Evolutionary conservation across 805 yeast genomes (phyloP), one percentile per base, ranked within the genome.

Genomic region (Cyberlindnera amylophila): DNA sequence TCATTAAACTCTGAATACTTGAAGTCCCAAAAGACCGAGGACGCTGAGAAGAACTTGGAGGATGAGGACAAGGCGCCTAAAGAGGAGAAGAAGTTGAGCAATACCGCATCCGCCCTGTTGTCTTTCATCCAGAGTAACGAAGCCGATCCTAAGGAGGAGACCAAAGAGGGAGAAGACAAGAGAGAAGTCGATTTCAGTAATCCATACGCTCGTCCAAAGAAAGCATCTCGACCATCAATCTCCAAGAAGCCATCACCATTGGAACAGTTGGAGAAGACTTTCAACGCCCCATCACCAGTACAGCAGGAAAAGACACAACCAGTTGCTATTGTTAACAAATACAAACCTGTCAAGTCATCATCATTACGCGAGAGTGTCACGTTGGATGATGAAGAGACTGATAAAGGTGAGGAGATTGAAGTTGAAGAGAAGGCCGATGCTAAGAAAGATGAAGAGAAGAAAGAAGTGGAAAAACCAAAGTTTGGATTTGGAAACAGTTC

Each of bases 81-180:
- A 34, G 42, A 44, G 35, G 36, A 41, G 39, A 62, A 63, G 46
- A 64, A 62, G 44, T 41, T 70, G 40, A 72, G 77, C 47, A 67
- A 64, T 28, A 70, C 80, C 0, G 81, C 81, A 1, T 62, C 73
- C 39, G 71, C 79, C 1, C 58, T 75, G 36, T 54, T 75, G 33
- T 71, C 78, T 4, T 58, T 72, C 33, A 52, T 73, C n/a, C 70
- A 66, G 27, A 54, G 53, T n/a, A 51, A 54, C 7, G 57, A 53
- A 9, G 49, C 27, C 4, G 44, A 42, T 7, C 16, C 39, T 17
- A 31, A 23, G 18, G 21, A 12, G 13, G 42, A 45, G 32, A 33
- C 47, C 34, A 36, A 27, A 16, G 26, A 33, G 7, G 41, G 36
- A 15, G 36, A 35, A 27, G 29, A 31, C 17, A 24, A 41, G 31